Base-by-base conservation (phyloP, 495 filamentous ascomycete species). In the Chaetomium cochliodes region DNA sequence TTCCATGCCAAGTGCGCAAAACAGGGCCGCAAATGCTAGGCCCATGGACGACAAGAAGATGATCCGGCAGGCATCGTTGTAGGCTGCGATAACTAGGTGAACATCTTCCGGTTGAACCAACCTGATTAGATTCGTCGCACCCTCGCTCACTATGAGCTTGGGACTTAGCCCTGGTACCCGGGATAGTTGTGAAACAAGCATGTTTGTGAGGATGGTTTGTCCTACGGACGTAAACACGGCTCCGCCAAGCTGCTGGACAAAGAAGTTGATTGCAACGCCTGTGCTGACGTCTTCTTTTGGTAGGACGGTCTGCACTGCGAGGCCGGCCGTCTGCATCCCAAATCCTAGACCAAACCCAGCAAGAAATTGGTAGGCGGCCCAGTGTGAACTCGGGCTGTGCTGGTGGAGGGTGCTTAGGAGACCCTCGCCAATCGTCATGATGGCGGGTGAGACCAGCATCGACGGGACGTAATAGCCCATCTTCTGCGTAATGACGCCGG, bases 291-390 rank as follows among this genome's bases (percentile, higher is more conserved):
- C 86, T 13, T 77, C 74, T 26, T 72, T 73, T 0, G 79, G 71
- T 7, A 91, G 81, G 3, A 84, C 79, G 0, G 86, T 83, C 67
- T 91, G 89, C 8, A 85, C 85, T 8, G 87, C 87, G 46, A 91
- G 79, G 25, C 79, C 79, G 0, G 84, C 75, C 52, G 87, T 84
- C 71, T 92, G 90, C 82, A 91, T 84, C n/a, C 89, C 88, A 11
- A 85, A 75, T 0, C 90, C 91, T 7, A 91, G 70, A 8, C 90
- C 91, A 13, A 89, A 80, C 41, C 91, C 91, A 55, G 81, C 84
- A n/a, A 92, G 64, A 59, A 90, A 79, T 69, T 92, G 88, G 71
- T 85, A 92, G 13, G 85, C 87, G 58, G 91, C 88, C 89, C 90
- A 93, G 46, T 83, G 79, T 5, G 79, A 65, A 13, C 81, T 75